Conservation (phyloP, 192 early-diverging fungal species). For the Coemansia sp. region DNA sequence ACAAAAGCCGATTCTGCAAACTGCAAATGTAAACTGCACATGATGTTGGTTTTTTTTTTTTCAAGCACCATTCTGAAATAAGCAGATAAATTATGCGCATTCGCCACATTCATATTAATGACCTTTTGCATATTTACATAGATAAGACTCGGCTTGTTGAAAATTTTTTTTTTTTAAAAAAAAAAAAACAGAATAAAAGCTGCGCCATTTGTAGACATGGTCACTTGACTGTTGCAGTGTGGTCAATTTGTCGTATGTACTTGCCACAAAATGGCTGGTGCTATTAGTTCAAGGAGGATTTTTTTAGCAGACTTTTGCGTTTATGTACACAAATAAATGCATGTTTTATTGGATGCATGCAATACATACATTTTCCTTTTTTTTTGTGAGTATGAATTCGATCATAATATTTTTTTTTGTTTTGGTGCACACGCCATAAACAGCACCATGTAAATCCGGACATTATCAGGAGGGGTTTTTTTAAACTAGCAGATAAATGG, state of each 20-base stretch:
- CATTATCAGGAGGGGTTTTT: too few relatives aligned
- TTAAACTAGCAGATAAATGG: too few relatives aligned
- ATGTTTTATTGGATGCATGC: conserved; percentile 1
- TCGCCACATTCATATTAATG: too few relatives aligned
- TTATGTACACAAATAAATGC: conserved; percentile 1
- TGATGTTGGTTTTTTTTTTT: too few relatives aligned
- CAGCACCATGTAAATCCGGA: too few relatives aligned
- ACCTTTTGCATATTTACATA: too few relatives aligned
- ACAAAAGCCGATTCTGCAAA: too few relatives aligned
- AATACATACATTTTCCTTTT: not conserved
- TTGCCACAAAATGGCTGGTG: conserved; percentile 20
- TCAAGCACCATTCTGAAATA: too few relatives aligned
- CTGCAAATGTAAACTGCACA: too few relatives aligned
- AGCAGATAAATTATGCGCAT: too few relatives aligned
- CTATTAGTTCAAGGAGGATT: not conserved
- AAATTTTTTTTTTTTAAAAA: not conserved
- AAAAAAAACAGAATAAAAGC: not conserved
- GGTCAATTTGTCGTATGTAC: not conserved
- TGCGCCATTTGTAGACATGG: not conserved
- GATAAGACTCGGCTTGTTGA: not conserved
- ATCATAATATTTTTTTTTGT: not conserved
- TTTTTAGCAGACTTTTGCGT: not conserved
- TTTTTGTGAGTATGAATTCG: not conserved
- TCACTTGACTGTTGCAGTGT: conserved; percentile 1
- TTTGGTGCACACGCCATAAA: not conserved